phyloP scores from a whole-genome alignment of 2,329 filamentous ascomycete species.

The Sclerotinia glacialis region DNA sequence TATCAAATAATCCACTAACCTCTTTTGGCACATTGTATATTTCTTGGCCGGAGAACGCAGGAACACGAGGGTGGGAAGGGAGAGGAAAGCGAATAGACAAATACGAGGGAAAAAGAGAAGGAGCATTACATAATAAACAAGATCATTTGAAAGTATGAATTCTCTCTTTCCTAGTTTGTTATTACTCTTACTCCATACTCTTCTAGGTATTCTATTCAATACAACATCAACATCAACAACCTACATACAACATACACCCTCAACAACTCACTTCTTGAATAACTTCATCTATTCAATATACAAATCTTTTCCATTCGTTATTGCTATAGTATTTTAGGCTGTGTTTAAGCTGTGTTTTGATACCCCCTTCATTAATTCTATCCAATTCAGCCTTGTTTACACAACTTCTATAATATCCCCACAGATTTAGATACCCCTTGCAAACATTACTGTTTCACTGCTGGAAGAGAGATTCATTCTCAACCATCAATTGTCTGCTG shows the following conservation, averaged over 20 bases:
- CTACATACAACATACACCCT: background rate
- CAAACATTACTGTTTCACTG: slow-evolving; percentile 2
- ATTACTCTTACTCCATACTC: no score
- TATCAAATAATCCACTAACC: background rate
- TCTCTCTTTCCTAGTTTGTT: background rate
- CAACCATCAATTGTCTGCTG: slow-evolving; percentile 12
- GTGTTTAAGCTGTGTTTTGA: background rate
- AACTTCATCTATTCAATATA: slow-evolving; percentile 4
- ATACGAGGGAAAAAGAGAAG: background rate
- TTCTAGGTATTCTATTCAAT: background rate
- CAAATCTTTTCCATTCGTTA: background rate
- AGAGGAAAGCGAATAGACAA: background rate
- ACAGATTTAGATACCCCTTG: slow-evolving; percentile 13
- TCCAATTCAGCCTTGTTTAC: background rate
- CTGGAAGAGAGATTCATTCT: slow-evolving; percentile 3
- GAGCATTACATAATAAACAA: background rate
- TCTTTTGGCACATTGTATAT: background rate
- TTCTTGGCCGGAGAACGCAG: slow-evolving; percentile 17
- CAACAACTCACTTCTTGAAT: background rate
- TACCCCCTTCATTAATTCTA: background rate
- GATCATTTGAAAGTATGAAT: background rate
- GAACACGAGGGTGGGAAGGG: slow-evolving; percentile 10
- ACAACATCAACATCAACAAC: no score
- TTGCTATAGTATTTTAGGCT: background rate
- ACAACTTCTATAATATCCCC: background rate